Evolutionary conservation across 2,329 filamentous ascomycete genomes (phyloP), one percentile per base, ranked within the genome.

Genomic region (Venturia effusa): DNA sequence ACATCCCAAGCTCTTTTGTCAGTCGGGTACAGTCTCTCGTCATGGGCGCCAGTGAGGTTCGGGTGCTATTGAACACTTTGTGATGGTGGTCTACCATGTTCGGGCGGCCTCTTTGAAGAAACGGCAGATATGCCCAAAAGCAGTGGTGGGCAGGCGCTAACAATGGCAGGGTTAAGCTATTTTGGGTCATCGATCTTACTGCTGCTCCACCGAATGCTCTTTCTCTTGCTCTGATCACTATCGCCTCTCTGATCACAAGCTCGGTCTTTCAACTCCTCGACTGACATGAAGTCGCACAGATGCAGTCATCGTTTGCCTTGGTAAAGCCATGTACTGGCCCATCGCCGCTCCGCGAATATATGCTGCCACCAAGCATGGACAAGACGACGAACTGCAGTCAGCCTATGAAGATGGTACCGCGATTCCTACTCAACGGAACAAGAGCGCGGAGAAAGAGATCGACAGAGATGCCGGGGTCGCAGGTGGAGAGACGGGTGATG

Each of bases 321-420:
- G 27, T 59, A 70, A 51, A 65, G 68, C 69, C 81, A 95, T 94
- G 90, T 95, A 95, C 83, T 95, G 90, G 90, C 90, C 90, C 72
- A 84, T 92, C 75, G 90, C 89, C 75, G 89, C 89, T 74, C 89
- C 90, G 73, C 86, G 87, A 74, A 86, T 92, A 74, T 93, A 90
- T 79, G 87, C 89, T 72, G 88, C 88, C 70, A 89, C 82, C 78
- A 89, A 85, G 77, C 84, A 83, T 72, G 81, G 81, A 74, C 27
- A 24, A 39, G 13, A 51, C n/a, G 27, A 43, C 17, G 24, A 61
- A 22, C 40, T 54, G 32, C 24, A 39, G 34, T 13, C 37, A 39
- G 19, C 43, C 19, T 55, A 59, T 17, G 55, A 64, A 41, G 59
- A 64, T 61, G 62, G 62, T 24, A 7, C 24, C 22, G n/a, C 34